Conservation (phyloP, 2,329 filamentous ascomycete species). For the Xylaria sp. region DNA sequence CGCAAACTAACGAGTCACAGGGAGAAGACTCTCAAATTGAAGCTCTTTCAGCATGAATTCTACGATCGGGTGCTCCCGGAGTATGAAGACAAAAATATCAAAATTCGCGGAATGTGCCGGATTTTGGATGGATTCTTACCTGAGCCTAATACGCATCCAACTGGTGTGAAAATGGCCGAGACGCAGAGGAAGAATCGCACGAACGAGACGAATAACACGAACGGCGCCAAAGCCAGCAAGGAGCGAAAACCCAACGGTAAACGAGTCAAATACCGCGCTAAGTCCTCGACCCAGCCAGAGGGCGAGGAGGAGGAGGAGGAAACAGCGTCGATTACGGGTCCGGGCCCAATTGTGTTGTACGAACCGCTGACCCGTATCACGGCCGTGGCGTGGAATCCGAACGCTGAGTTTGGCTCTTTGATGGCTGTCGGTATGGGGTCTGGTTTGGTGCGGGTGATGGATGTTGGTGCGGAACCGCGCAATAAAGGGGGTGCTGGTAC, state of each 20-base stretch:
- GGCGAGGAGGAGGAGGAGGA: constrained; percentile 27
- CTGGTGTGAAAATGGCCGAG: constrained; percentile 34
- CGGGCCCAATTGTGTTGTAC: constrained; percentile 46
- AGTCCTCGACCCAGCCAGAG: constrained; percentile 29
- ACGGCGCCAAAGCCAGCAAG: constrained; percentile 24
- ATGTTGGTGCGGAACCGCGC: constrained; percentile 48
- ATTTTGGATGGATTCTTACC: constrained; percentile 48
- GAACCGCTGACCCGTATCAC: constrained; percentile 60
- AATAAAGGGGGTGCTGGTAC: constrained; percentile 14
- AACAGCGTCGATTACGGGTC: constrained; percentile 19
- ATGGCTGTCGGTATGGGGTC: constrained; percentile 61
- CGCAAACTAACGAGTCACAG: constrained; percentile 41
- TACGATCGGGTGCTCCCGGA: constrained; percentile 28
- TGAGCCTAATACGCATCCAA: constrained; percentile 45
- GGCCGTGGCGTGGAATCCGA: constrained; percentile 63
- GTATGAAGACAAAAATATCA: constrained; percentile 3
- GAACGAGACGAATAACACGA: constrained; percentile 32
- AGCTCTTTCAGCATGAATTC: constrained; percentile 52
- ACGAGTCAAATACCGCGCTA: constrained; percentile 20
- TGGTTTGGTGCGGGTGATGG: constrained; percentile 61
- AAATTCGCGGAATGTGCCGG: constrained; percentile 44
- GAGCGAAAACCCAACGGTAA: constrained; percentile 13
- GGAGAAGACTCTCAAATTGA: constrained; percentile 38
- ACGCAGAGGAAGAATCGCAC: constrained; percentile 31
- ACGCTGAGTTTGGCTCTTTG: constrained; percentile 60